Evolutionary conservation across 2,329 filamentous ascomycete genomes (phyloP).

Genomic region (Dactylonectria estremocensis): DNA sequence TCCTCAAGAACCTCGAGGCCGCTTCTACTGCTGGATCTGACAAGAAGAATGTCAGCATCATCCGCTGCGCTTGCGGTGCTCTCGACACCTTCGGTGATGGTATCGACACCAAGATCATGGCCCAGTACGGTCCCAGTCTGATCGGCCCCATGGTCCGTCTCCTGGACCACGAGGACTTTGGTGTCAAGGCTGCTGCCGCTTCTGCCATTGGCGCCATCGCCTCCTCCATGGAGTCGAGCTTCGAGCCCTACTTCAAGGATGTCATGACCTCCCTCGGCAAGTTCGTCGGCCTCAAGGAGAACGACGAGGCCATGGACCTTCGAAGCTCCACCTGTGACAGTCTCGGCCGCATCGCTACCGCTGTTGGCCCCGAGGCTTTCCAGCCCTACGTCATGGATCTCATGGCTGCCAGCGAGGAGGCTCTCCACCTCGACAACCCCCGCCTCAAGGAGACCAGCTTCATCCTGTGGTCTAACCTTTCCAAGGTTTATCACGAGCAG

Average conservation of each 20-base stretch:
- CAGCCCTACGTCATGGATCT: slow-evolving; percentile 91
- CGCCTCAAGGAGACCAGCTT: slow-evolving; percentile 96
- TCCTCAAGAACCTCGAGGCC: slow-evolving; percentile 91
- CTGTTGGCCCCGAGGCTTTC: slow-evolving; percentile 89
- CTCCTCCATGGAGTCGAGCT: slow-evolving; percentile 84
- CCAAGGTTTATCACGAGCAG: slow-evolving; percentile 91
- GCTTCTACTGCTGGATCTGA: slow-evolving; percentile 78
- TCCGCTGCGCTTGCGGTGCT: slow-evolving; percentile 90
- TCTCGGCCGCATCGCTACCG: slow-evolving; percentile 91
- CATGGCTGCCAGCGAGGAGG: slow-evolving; percentile 94
- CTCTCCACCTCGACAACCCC: slow-evolving; percentile 88
- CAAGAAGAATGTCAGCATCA: slow-evolving; percentile 86
- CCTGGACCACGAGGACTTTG: slow-evolving; percentile 86
- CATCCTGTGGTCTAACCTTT: slow-evolving; percentile 94
- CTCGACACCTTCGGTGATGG: slow-evolving; percentile 94
- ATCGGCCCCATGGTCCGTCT: slow-evolving; percentile 89
- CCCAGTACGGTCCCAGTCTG: slow-evolving; percentile 85
- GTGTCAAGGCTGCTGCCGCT: slow-evolving; percentile 90
- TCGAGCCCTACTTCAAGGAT: slow-evolving; percentile 91
- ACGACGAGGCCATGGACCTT: slow-evolving; percentile 90
- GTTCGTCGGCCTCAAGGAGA: slow-evolving; percentile 89
- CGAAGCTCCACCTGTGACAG: slow-evolving; percentile 92
- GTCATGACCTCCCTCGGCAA: slow-evolving; percentile 91
- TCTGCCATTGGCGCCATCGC: slow-evolving; percentile 94
- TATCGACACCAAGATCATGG: slow-evolving; percentile 83